Evolutionary conservation across 108 stramenopile genomes (phyloP).

Genomic region (Discostella stelligeroides): DNA sequence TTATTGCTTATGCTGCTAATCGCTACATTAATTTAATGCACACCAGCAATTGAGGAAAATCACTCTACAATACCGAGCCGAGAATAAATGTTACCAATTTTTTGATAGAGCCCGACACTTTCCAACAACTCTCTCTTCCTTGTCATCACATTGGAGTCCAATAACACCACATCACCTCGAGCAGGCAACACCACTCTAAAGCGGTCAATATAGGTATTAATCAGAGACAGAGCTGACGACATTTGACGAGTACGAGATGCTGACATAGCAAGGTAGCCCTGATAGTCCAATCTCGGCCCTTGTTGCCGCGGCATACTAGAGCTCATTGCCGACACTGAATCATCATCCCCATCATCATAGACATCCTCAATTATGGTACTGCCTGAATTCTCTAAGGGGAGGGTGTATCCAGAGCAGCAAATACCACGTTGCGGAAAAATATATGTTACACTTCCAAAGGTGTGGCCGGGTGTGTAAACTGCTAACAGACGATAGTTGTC

Average conservation of each 20-base stretch:
- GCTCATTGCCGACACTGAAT: neutral
- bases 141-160: constrained; percentile 42
- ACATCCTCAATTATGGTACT: neutral
- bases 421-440: constrained; percentile 72
- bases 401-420: constrained; percentile 75
- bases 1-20: neutral
- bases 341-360: constrained; percentile 52
- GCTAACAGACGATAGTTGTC: constrained; percentile 71
- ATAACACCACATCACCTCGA: constrained; percentile 68
- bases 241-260: constrained; percentile 72
- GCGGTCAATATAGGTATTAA: constrained; percentile 69
- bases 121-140: constrained; percentile 50
- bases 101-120: constrained; percentile 49
- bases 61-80: constrained; percentile 53
- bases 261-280: constrained; percentile 81
- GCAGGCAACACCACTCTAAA: constrained; percentile 72
- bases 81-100: constrained; percentile 51
- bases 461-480: constrained; percentile 82
- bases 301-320: constrained; percentile 26
- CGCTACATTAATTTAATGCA: neutral
- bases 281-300: constrained; percentile 75
- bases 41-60: neutral
- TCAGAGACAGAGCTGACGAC: constrained; percentile 67
- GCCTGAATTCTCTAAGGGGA: constrained; percentile 66
- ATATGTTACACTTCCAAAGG: constrained; percentile 79